Evolutionary conservation across 306 rosid genomes (phyloP).

Genomic region (Malus sylvestris): DNA sequence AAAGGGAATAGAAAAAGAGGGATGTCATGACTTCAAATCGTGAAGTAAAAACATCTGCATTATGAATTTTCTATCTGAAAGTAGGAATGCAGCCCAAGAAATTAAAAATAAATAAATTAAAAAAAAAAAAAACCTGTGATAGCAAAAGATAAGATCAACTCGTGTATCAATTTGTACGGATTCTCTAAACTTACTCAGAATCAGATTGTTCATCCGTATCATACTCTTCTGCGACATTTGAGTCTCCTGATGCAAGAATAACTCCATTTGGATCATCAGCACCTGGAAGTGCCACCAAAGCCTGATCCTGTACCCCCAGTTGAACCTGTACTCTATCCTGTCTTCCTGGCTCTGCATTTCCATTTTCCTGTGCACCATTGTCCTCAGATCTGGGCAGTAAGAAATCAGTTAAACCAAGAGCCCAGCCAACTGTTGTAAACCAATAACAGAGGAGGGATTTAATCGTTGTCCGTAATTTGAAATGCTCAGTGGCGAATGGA

Average conservation of each 20-base stretch:
- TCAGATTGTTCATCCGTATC: slow-evolving; percentile 87
- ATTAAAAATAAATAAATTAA: too few species aligned
- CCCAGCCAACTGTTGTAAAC: slow-evolving; percentile 98
- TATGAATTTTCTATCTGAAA: neutral
- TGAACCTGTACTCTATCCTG: slow-evolving; percentile 73
- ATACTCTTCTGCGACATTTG: slow-evolving; percentile 52
- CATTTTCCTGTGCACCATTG: slow-evolving; percentile 68
- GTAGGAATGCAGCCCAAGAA: neutral
- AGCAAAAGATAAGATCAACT: too few species aligned
- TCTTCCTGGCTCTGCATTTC: slow-evolving; percentile 80
- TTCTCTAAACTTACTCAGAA: slow-evolving; percentile 67
- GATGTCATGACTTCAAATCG: neutral
- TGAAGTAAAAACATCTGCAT: neutral
- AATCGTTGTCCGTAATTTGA: slow-evolving; percentile 86
- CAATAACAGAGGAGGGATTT: slow-evolving; percentile 85
- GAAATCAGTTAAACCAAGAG: slow-evolving; percentile 85
- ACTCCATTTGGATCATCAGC: slow-evolving; percentile 48
- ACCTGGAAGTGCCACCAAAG: slow-evolving; percentile 50
- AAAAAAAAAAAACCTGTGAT: too few species aligned
- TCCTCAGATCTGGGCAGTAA: slow-evolving; percentile 86
- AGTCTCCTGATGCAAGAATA: slow-evolving; percentile 39
- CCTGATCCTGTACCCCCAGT: slow-evolving; percentile 59
- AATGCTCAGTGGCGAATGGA: slow-evolving; percentile 97
- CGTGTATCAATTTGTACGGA: neutral
- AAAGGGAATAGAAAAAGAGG: neutral